Percentiles rank a stretch among this genome's conserved stretches.
These are phyloP conservation scores for Colletotrichum limetticola DNA, from an alignment of 2,329 filamentous ascomycete species.

Conservation along the genomic window DNA sequence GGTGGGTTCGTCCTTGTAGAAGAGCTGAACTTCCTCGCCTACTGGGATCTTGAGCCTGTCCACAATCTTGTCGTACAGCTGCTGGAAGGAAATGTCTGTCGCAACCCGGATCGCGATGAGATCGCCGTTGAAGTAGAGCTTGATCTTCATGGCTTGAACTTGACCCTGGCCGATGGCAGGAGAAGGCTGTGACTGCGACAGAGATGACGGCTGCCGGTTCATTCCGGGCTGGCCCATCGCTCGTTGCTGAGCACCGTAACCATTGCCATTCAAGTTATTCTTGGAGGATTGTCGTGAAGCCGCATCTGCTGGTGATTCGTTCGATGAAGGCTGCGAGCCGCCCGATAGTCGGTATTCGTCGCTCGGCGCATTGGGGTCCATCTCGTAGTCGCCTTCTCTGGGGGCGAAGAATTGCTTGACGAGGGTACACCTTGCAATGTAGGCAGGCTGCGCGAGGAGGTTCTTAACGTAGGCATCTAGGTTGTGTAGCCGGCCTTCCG, in stretches of 20 bases:
- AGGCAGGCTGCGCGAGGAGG: conserved; percentile 81
- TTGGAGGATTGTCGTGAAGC: conserved; percentile 74
- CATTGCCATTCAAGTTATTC: conserved; percentile 69
- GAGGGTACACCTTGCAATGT: conserved; percentile 85
- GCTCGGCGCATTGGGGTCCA: conserved; percentile 73
- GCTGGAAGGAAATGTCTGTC: conserved; percentile 79
- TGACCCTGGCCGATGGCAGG: conserved; percentile 61
- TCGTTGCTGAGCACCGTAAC: conserved; percentile 57
- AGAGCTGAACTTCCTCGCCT: conserved; percentile 79
- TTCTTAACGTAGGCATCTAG: conserved; percentile 97
- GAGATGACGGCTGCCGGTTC: conserved; percentile 56
- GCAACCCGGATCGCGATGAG: conserved; percentile 92
- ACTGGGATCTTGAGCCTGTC: conserved; percentile 81
- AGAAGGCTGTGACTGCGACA: conserved; percentile 67
- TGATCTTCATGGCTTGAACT: conserved; percentile 82
- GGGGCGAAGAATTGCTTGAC: conserved; percentile 94
- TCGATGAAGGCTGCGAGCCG: conserved; percentile 74
- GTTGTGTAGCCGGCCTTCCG: conserved; percentile 90
- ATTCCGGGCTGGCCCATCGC: conserved; percentile 50
- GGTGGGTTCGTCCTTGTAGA: conserved; percentile 86
- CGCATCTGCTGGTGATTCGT: conserved; percentile 68
- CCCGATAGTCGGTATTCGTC: conserved; percentile 81
- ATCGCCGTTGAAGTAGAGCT: conserved; percentile 93
- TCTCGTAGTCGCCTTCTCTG: conserved; percentile 91
- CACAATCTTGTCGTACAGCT: conserved; percentile 84